Conservation (phyloP, 805 yeast genomes). For the Danielozyma ontarioensis region DNA sequence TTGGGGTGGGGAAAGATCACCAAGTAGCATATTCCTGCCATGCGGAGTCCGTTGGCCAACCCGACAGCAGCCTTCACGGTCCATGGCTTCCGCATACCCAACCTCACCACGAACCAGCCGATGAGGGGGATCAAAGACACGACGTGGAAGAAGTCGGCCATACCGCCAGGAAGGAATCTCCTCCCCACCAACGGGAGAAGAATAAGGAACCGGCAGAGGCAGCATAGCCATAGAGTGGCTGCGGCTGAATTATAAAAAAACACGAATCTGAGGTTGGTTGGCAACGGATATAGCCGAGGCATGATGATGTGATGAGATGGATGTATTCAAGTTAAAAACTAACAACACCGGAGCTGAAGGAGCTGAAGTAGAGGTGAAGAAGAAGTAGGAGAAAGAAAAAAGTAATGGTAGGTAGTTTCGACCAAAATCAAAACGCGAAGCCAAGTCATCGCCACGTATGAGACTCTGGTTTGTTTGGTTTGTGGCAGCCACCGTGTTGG, state of each 20-base stretch:
- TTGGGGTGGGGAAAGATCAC: slow-evolving; percentile 38
- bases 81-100: no score
- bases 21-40: slow-evolving; percentile 37
- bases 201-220: slow-evolving; percentile 43
- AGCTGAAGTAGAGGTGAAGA: background rate
- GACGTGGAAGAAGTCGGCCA: slow-evolving; percentile 57
- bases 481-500: slow-evolving; percentile 23
- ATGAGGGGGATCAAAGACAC: slow-evolving; percentile 31
- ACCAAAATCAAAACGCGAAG: background rate
- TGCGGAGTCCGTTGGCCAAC: slow-evolving; percentile 21
- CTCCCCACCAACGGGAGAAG: slow-evolving; percentile 63
- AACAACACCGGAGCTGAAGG: slow-evolving; percentile 4
- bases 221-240: slow-evolving; percentile 44
- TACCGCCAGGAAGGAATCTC: slow-evolving; percentile 63
- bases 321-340: background rate
- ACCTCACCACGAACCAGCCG: slow-evolving; percentile 9
- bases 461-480: slow-evolving; percentile 7
- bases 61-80: slow-evolving; percentile 20
- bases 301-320: slow-evolving; percentile 9
- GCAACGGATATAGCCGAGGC: slow-evolving; percentile 32
- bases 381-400: background rate
- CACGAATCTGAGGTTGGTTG: slow-evolving; percentile 25
- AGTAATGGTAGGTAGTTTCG: background rate
- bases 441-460: slow-evolving; percentile 2
- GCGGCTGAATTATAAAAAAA: slow-evolving; percentile 31